phyloP scores from a whole-genome alignment of 2,329 filamentous ascomycete species.

The Pyrenochaeta sp. region DNA sequence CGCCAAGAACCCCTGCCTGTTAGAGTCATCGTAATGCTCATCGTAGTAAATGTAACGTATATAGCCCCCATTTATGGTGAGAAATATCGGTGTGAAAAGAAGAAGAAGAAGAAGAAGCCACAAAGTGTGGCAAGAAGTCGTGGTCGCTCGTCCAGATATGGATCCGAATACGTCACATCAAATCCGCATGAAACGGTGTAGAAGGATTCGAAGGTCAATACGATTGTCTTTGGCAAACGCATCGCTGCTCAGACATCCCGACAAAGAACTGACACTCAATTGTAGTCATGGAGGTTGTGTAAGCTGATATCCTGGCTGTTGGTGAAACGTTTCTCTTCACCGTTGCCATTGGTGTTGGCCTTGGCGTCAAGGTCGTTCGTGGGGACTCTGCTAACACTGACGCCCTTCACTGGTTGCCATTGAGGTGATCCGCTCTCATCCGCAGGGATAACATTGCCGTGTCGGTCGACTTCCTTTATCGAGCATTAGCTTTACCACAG shows the following conservation, averaged over 20 bases:
- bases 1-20: not conserved
- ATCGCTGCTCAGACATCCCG: not conserved
- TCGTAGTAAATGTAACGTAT: not conserved
- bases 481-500: conserved; percentile 15
- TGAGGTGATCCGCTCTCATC: conserved; percentile 36
- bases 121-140: not conserved
- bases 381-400: conserved; percentile 21
- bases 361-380: conserved; percentile 19
- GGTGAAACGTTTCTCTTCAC: conserved; percentile 47
- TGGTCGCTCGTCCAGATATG: not conserved
- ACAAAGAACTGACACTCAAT: conserved; percentile 9
- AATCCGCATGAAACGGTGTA: not conserved
- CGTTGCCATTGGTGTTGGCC: conserved; percentile 24
- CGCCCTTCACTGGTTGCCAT: conserved; percentile 35
- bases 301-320: conserved; percentile 67
- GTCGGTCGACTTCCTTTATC: conserved; percentile 57
- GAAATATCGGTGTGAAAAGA: not conserved
- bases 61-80: not conserved
- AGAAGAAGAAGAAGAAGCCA: not conserved
- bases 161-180: not conserved
- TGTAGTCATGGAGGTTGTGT: conserved; percentile 62
- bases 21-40: not conserved
- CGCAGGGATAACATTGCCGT: conserved; percentile 66
- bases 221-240: not conserved
- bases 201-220: not conserved